Percentiles rank a stretch among this genome's conserved stretches.
Conservation (phyloP, 495 filamentous ascomycete genomes). For the Neurospora intermedia region DNA sequence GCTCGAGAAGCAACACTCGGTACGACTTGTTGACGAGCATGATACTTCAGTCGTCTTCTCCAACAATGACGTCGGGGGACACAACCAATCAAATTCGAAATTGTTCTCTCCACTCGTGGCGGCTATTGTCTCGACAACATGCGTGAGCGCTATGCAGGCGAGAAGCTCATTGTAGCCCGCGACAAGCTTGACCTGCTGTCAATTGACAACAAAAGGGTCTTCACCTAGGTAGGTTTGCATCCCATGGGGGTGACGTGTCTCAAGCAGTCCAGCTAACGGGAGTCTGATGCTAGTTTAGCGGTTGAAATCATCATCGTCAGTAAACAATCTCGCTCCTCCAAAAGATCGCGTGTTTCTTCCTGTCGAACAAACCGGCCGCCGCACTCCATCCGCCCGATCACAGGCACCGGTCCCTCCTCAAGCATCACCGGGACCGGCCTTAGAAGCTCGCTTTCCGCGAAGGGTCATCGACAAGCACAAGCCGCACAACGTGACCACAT, state of each 20-base stretch:
- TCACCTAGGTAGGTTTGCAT: background rate
- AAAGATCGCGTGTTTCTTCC: background rate
- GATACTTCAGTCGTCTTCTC: slow-evolving; percentile 49
- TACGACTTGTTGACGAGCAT: background rate
- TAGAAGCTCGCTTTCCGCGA: background rate
- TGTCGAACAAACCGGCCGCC: background rate
- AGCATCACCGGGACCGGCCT: background rate
- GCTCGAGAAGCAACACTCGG: background rate
- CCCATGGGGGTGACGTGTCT: background rate
- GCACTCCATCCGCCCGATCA: background rate
- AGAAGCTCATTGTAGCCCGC: slow-evolving; percentile 79
- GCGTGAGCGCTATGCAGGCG: slow-evolving; percentile 66
- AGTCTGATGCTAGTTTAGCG: no score
- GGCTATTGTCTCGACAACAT: slow-evolving; percentile 62
- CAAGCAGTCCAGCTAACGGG: background rate
- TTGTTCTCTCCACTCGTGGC: slow-evolving; percentile 60
- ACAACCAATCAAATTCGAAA: background rate
- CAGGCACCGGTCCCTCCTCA: background rate
- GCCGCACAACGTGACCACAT: background rate
- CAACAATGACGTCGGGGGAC: slow-evolving; percentile 67
- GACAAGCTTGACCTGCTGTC: slow-evolving; percentile 68
- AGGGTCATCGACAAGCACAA: background rate
- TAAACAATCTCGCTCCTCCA: background rate
- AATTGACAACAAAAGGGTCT: background rate
- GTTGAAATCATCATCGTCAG: background rate